Evolutionary conservation across 495 filamentous ascomycete genomes (phyloP).

Genomic region (Lophiotrema nucula): DNA sequence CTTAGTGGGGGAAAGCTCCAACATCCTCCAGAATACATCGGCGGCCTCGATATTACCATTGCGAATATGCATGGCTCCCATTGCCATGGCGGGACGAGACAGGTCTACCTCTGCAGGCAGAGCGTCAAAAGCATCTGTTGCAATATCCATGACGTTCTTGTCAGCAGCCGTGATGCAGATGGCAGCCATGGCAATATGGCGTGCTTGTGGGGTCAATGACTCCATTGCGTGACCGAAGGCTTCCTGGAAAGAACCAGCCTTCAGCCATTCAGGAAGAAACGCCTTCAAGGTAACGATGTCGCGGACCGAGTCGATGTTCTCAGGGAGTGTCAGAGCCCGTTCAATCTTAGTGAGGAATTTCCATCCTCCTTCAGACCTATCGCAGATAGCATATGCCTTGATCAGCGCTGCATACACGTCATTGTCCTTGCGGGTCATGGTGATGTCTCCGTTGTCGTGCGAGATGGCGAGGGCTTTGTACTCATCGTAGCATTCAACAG

Average conservation of each 20-base stretch:
- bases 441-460: constrained; percentile 70
- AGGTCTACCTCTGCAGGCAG: constrained; percentile 49
- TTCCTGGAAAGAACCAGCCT: constrained; percentile 60
- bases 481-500: constrained; percentile 93
- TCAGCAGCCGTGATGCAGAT: constrained; percentile 76
- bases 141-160: constrained; percentile 66
- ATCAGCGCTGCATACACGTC: constrained; percentile 85
- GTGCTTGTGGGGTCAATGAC: constrained; percentile 49
- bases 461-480: constrained; percentile 82
- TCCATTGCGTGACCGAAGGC: constrained; percentile 62
- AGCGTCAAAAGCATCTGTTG: constrained; percentile 62
- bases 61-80: constrained; percentile 82
- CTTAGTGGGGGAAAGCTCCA: constrained; percentile 45
- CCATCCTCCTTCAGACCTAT: constrained; percentile 71
- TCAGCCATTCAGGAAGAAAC: constrained; percentile 69
- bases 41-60: constrained; percentile 73
- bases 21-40: constrained; percentile 69
- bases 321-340: constrained; percentile 35
- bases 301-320: constrained; percentile 60
- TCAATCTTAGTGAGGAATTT: constrained; percentile 79
- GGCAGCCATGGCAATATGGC: constrained; percentile 54
- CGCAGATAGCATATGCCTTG: constrained; percentile 78
- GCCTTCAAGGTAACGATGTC: constrained; percentile 69
- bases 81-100: constrained; percentile 69
- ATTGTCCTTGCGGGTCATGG: constrained; percentile 72